A percentile compares a stretch with the other conserved stretches of the same genome.
Conservation (phyloP, 306 rosid genomes). For the Quercus aquifolioides region DNA sequence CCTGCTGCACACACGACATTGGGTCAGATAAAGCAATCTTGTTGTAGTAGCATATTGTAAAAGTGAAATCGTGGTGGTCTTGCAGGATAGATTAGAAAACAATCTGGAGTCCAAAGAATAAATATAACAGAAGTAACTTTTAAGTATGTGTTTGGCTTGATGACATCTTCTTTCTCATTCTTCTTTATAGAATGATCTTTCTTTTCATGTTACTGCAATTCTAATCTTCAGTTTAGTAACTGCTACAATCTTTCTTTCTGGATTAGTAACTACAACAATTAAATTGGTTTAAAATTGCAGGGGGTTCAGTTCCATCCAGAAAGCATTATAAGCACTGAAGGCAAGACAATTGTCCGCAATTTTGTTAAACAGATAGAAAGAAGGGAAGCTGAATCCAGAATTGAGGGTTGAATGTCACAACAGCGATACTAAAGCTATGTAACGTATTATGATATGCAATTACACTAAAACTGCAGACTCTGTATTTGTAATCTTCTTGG, state of each 20-base stretch:
- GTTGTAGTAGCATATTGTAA: too few relatives aligned
- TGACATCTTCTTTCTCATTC: neutral
- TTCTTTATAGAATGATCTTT: neutral
- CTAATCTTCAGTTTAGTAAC: neutral
- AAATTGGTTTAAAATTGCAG: conserved; percentile 34
- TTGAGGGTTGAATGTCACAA: neutral
- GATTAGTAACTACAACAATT: neutral
- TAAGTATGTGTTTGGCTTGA: neutral
- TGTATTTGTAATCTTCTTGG: neutral
- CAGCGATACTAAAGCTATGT: neutral
- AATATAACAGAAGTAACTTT: neutral
- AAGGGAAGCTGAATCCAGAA: conserved; percentile 38
- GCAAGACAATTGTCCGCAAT: conserved; percentile 62
- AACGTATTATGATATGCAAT: neutral
- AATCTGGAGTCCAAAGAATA: neutral
- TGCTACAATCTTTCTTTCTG: too few relatives aligned
- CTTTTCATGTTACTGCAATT: neutral
- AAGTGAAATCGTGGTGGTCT: too few relatives aligned
- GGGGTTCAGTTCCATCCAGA: conserved; percentile 98
- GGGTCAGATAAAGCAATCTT: too few relatives aligned
- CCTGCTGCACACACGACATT: too few relatives aligned
- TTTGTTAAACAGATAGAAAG: conserved; percentile 67
- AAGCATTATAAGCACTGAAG: conserved; percentile 79
- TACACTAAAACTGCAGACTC: neutral
- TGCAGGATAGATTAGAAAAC: too few relatives aligned